A percentile compares a stretch with the other conserved stretches of the same genome.
These are phyloP conservation scores for Oxyria digyna DNA, from an alignment of 148 eudicot genomes.

Conservation along the genomic window DNA sequence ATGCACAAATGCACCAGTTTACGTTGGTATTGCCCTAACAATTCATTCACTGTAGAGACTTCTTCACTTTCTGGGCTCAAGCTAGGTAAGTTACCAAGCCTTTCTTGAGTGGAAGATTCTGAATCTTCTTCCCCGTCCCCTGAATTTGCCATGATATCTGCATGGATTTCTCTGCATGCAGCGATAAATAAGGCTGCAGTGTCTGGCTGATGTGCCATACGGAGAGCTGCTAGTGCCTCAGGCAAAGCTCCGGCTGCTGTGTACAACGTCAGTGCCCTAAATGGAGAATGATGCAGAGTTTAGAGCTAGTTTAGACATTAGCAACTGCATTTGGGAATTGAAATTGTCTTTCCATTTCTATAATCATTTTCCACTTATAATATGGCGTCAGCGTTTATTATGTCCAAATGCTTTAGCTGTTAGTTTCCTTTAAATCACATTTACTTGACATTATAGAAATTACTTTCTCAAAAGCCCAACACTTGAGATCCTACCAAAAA, in stretches of 20 bases:
- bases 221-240: conserved; percentile 86
- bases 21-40: conserved; percentile 77
- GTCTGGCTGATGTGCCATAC: conserved; percentile 88
- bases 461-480: background rate
- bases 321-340: background rate
- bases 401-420: background rate
- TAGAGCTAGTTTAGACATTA: background rate
- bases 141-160: conserved; percentile 43
- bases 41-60: conserved; percentile 73
- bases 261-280: conserved; percentile 82
- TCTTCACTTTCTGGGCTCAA: conserved; percentile 64
- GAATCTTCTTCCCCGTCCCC: conserved; percentile 33
- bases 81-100: conserved; percentile 32
- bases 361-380: background rate
- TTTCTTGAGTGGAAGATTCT: conserved; percentile 25
- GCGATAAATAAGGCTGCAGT: conserved; percentile 90
- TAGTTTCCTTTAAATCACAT: background rate
- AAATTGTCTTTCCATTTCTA: background rate
- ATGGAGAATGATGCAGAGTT: background rate
- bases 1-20: conserved; percentile 88
- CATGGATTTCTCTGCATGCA: conserved; percentile 77
- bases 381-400: background rate
- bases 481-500: no score
- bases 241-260: conserved; percentile 87
- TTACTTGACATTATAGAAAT: background rate